Evolutionary conservation across 1,284 basidiomycete species (phyloP).

Genomic region (Ceratobasidium sp.): DNA sequence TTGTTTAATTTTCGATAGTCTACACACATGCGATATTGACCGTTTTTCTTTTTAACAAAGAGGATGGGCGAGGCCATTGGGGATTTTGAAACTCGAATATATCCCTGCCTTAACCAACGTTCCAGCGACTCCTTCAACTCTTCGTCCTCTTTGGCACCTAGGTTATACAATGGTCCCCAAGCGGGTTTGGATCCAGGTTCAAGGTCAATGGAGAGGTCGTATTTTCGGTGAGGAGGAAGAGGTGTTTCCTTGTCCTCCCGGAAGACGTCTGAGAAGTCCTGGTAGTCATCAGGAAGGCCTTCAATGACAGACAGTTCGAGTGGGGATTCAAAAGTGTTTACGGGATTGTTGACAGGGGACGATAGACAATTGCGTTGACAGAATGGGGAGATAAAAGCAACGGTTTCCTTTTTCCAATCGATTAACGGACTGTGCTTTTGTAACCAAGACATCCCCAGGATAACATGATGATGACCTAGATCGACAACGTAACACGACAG

Average conservation of each 20-base stretch:
- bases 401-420: slow-evolving; percentile 27
- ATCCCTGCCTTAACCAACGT: slow-evolving; percentile 20
- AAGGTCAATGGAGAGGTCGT: slow-evolving; percentile 45
- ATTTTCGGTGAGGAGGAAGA: slow-evolving; percentile 42
- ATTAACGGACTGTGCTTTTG: slow-evolving; percentile 43
- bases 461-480: slow-evolving; percentile 19
- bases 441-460: slow-evolving; percentile 46
- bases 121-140: slow-evolving; percentile 17
- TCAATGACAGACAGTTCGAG: neutral
- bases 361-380: neutral
- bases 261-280: slow-evolving; percentile 42
- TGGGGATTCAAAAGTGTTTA: neutral
- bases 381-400: slow-evolving; percentile 9
- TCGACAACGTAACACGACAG: neutral
- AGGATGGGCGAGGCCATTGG: slow-evolving; percentile 58
- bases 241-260: slow-evolving; percentile 28
- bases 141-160: slow-evolving; percentile 15
- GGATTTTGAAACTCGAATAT: slow-evolving; percentile 54
- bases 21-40: slow-evolving; percentile 55
- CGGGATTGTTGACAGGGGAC: neutral
- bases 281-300: slow-evolving; percentile 35
- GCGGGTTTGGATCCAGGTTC: neutral
- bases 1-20: slow-evolving; percentile 58
- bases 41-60: slow-evolving; percentile 62
- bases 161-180: neutral